A percentile compares a stretch with the other conserved stretches of the same genome.
These are phyloP conservation scores for Rubroshorea leprosula DNA, from an alignment of 345 rosid species.

Conservation along the genomic window DNA sequence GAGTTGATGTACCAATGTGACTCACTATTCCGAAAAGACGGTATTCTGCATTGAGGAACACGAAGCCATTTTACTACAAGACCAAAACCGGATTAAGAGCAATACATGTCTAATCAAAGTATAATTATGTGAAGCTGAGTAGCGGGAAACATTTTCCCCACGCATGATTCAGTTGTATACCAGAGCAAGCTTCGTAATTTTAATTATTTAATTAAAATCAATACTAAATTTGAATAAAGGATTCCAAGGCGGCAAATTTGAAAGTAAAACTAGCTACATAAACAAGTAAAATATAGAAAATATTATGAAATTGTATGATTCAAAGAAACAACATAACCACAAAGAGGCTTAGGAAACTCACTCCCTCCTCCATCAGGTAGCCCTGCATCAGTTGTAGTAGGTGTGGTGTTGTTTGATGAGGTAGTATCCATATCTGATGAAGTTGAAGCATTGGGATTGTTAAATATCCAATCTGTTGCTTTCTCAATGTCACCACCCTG, in stretches of 20 bases:
- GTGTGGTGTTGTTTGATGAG: slow-evolving; percentile 40
- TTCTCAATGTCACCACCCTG: slow-evolving; percentile 92
- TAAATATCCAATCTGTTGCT: slow-evolving; percentile 99
- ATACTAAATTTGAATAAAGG: too few relatives aligned
- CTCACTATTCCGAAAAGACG: slow-evolving; percentile 83
- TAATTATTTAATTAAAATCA: too few relatives aligned
- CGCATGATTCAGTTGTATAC: too few relatives aligned
- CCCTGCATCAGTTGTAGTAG: slow-evolving; percentile 25
- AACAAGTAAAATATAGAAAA: too few relatives aligned
- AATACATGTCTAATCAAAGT: too few relatives aligned
- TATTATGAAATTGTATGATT: too few relatives aligned
- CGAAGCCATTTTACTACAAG: not conserved
- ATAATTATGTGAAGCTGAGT: too few relatives aligned
- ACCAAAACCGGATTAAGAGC: too few relatives aligned
- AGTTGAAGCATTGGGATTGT: slow-evolving; percentile 66
- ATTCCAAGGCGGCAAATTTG: too few relatives aligned
- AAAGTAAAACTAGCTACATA: too few relatives aligned
- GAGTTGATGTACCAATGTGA: slow-evolving; percentile 94
- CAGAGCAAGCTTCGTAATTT: too few relatives aligned
- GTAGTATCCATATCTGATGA: slow-evolving; percentile 66
- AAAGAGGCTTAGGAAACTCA: slow-evolving; percentile 37
- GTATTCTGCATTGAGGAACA: slow-evolving; percentile 53
- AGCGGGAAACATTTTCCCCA: too few relatives aligned
- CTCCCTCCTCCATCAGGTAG: slow-evolving; percentile 93
- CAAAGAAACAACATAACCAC: not conserved